Evolutionary conservation across 78 protist genomes (phyloP).

Genomic region (Protostelium mycophagum): DNA sequence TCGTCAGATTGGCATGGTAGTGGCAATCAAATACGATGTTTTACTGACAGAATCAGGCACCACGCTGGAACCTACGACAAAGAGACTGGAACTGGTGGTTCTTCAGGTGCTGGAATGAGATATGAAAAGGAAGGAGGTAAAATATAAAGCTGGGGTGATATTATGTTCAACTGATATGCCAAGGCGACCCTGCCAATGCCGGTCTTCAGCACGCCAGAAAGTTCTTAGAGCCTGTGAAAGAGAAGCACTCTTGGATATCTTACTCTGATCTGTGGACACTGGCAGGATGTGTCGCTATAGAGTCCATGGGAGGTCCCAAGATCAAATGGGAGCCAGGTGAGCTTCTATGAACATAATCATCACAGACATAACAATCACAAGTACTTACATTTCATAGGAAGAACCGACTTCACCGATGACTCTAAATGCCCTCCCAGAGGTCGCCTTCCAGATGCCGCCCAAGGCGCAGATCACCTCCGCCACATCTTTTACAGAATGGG

Average conservation of each 20-base stretch:
- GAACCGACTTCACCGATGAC: slow-evolving; percentile 32
- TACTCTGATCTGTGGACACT: slow-evolving; percentile 71
- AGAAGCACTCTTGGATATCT: slow-evolving; percentile 26
- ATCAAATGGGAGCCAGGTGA: slow-evolving; percentile 50
- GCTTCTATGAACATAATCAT: slow-evolving; percentile 34
- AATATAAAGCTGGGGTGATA: background rate
- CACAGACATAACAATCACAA: no score
- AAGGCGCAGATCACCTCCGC: slow-evolving; percentile 20
- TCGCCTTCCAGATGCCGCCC: slow-evolving; percentile 59
- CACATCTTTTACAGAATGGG: slow-evolving; percentile 61
- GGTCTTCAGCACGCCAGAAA: slow-evolving; percentile 54
- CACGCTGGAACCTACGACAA: slow-evolving; percentile 50
- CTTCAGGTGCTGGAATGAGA: slow-evolving; percentile 58
- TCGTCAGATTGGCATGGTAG: slow-evolving; percentile 75
- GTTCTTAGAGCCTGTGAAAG: slow-evolving; percentile 39
- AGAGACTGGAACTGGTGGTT: slow-evolving; percentile 44
- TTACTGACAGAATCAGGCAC: slow-evolving; percentile 15
- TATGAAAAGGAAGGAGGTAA: slow-evolving; percentile 8
- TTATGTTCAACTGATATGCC: background rate
- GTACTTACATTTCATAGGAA: background rate
- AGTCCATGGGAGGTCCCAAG: slow-evolving; percentile 68
- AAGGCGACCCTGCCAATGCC: slow-evolving; percentile 53
- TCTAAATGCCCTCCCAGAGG: slow-evolving; percentile 1
- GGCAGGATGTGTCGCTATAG: slow-evolving; percentile 64
- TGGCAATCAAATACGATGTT: no score